Base-by-base conservation (phyloP, 202 grass and related monocot genomes). In the Saccharum hybrid region DNA sequence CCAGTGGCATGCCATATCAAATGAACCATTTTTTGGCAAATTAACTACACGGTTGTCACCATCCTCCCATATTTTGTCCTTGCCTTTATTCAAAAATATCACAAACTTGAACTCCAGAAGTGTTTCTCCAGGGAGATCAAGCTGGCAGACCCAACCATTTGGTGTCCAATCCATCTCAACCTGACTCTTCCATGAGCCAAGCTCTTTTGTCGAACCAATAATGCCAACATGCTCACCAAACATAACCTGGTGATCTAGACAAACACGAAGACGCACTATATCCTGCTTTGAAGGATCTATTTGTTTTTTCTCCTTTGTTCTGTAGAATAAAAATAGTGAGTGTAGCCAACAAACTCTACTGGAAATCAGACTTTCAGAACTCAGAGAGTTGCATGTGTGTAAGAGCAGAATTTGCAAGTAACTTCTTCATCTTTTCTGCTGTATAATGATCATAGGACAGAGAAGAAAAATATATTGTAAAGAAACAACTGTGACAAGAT, bases 201-300 rank as follows among this genome's bases (percentile, higher is more conserved):
- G 80, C 80, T 94, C 90, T 86, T 93, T 78, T 46, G 62, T 4
- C 14, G 95, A 94, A 43, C 95, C 95, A 36, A 91, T 74, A 18
- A 98, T 81, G 23, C 88, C 90, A 79, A 94, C 82, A 70, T 98
- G 95, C 88, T 98, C 83, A 4, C 95, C 95, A 83, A 91, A 97
- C 89, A 86, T 74, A 45, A 97, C 95, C 79, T 97, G 92, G 82
- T 97, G 90, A 40, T 91, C 76, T 75, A 97, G 74, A 46, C 23
- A 90, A 75, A 94, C 48, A 22, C 18, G 82, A 16, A 97, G 71
- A 40, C 56, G 77, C 67, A 93, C 88, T 74, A 15, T 84, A 68
- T 80, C 51, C 26, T 52, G 21, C 18, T 85, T 91, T 57, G 59
- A 76, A 74, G 70, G 61, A 16, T 43, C 43, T 26, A 7, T 45